Evolutionary conservation across 192 early-diverging fungal genomes (phyloP), one percentile per base, ranked within the genome.

Genomic region (Helicostylum pulchrum): DNA sequence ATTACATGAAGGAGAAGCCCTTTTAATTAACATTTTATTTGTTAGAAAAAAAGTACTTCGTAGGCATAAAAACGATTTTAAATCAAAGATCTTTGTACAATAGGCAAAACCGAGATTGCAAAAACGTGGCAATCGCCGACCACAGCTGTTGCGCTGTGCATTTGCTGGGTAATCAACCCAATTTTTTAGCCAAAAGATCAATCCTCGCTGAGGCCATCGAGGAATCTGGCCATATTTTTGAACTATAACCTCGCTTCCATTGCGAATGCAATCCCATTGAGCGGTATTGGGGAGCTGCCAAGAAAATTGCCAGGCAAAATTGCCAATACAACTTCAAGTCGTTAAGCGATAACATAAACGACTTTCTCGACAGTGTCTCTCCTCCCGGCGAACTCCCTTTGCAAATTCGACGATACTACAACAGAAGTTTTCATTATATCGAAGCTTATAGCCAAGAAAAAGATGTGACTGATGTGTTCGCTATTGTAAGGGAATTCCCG

Each of bases 221-320:
- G 30, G 36, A 50, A 30, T 0, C 53, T 26, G 34, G 42, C 21
- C 54, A 64, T 52, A 60, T 65, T 9, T 71, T 58, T 42, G 49
- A 60, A 21, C 21, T 60, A 10, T 71, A 60, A 32, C 68, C 63
- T 1, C 64, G 65, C 31, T 54, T 61, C 17, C 62, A 71, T 32
- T 71, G 49, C 48, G 68, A 71, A 48, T 61, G 55, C n/a, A 64
- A 71, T 43, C 65, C 48, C 48, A 71, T 71, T 19, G 52, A 71
- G 17, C 11, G 43, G 39, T 71, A 65, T 11, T 61, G 50, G 63
- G n/a, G n/a, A n/a, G n/a, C n/a, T n/a, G n/a, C n/a, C n/a, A n/a
- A n/a, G n/a, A n/a, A n/a, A n/a, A n/a, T n/a, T n/a, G n/a, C n/a
- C n/a, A n/a, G n/a, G n/a, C n/a, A n/a, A n/a, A n/a, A 30, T 4